These are phyloP conservation scores for Chondrostereum purpureum DNA, from an alignment of 1,284 basidiomycete genomes.

Conservation along the genomic window DNA sequence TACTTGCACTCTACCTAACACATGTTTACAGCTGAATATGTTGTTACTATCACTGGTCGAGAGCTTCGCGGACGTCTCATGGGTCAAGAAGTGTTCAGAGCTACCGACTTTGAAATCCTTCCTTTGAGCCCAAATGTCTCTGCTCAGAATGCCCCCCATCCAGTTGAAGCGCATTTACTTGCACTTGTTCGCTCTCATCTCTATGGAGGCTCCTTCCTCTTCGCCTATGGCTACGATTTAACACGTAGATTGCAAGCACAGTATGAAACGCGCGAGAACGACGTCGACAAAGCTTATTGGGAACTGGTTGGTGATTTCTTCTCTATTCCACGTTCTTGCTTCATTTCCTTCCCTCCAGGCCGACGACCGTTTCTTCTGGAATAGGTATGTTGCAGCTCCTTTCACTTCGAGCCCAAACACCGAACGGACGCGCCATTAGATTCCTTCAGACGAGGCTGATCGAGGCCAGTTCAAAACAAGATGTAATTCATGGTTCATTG, in stretches of 20 bases:
- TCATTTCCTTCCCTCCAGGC: conserved; percentile 39
- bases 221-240: conserved; percentile 89
- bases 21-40: conserved; percentile 72
- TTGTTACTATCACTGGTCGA: conserved; percentile 85
- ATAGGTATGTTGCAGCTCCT: conserved; percentile 53
- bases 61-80: conserved; percentile 77
- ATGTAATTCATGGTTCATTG: conserved; percentile 44
- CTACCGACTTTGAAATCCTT: conserved; percentile 88
- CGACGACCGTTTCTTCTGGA: conserved; percentile 99
- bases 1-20: conserved; percentile 5
- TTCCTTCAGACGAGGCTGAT: conserved; percentile 71
- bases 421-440: conserved; percentile 31
- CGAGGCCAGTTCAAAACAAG: conserved; percentile 52
- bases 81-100: conserved; percentile 82
- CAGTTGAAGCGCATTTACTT: conserved; percentile 84
- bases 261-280: conserved; percentile 46
- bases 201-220: conserved; percentile 75
- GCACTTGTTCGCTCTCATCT: conserved; percentile 86
- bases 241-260: conserved; percentile 88
- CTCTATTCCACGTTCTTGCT: conserved; percentile 2
- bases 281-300: conserved; percentile 59
- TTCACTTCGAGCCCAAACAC: conserved; percentile 4
- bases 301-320: conserved; percentile 49
- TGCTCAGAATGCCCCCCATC: conserved; percentile 64
- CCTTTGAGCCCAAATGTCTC: conserved; percentile 72